These are phyloP conservation scores for Claviceps pazoutovae DNA, from an alignment of 2,329 filamentous ascomycete species.

Conservation along the genomic window DNA sequence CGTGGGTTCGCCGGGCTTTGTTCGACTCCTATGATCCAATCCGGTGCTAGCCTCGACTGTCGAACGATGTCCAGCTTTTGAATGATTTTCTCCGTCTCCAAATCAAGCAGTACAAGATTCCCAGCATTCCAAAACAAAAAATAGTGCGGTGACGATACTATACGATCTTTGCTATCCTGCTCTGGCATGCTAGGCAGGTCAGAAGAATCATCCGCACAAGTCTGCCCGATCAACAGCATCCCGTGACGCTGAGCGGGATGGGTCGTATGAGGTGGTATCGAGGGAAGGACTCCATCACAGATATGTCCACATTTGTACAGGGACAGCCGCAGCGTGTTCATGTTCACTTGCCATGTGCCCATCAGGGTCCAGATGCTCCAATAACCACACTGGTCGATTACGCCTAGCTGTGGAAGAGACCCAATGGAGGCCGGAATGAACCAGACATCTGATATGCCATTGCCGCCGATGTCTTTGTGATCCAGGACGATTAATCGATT, in stretches of 20 bases:
- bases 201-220: conserved; percentile 11
- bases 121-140: conserved; percentile 24
- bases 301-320: conserved; percentile 30
- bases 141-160: conserved; percentile 8
- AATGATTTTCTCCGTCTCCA: conserved; percentile 18
- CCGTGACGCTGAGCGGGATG: conserved; percentile 25
- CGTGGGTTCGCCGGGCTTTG: conserved; percentile 29
- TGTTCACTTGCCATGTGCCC: conserved; percentile 21
- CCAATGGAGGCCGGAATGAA: conserved; percentile 41
- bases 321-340: conserved; percentile 20
- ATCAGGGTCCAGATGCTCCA: conserved; percentile 56
- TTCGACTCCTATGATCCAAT: conserved; percentile 42
- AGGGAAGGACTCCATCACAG: conserved; percentile 21
- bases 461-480: conserved; percentile 37
- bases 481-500: conserved; percentile 42
- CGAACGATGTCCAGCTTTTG: conserved; percentile 15
- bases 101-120: conserved; percentile 21
- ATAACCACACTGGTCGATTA: conserved; percentile 49
- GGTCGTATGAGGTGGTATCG: conserved; percentile 17
- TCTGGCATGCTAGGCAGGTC: conserved; percentile 7
- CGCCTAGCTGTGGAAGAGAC: conserved; percentile 45
- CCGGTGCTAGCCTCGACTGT: conserved; percentile 13
- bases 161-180: conserved; percentile 1
- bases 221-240: conserved; percentile 26
- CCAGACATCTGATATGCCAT: conserved; percentile 44